phyloP scores from a whole-genome alignment of 805 yeast species.

The Yamadazyma ubonensis region DNA sequence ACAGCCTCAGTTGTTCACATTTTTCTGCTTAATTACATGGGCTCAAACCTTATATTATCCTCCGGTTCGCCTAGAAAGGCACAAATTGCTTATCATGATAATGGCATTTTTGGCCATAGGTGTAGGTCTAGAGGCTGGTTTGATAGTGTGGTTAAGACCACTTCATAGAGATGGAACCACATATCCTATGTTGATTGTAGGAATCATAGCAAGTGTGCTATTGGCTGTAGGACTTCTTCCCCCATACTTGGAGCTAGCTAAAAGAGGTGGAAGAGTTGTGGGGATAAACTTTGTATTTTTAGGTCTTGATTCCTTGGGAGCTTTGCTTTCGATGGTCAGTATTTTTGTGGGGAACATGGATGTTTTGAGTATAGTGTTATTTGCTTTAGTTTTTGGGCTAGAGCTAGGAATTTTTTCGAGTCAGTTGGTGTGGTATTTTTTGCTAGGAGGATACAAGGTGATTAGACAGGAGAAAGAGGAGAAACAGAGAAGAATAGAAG shows the following conservation, averaged over 20 bases:
- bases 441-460: conserved; percentile 29
- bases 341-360: conserved; percentile 61
- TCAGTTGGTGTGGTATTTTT: conserved; percentile 66
- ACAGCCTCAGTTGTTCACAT: conserved; percentile 83
- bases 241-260: conserved; percentile 81
- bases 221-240: conserved; percentile 81
- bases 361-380: conserved; percentile 74
- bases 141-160: conserved; percentile 67
- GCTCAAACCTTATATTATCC: conserved; percentile 64
- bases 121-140: conserved; percentile 66
- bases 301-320: conserved; percentile 75
- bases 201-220: conserved; percentile 73
- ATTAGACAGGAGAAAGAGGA: conserved; percentile 26
- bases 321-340: conserved; percentile 66
- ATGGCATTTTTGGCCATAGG: conserved; percentile 41
- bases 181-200: conserved; percentile 83
- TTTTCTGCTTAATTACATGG: conserved; percentile 69
- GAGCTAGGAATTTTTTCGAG: conserved; percentile 76
- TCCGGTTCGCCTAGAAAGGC: conserved; percentile 46
- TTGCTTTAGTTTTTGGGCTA: conserved; percentile 66
- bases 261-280: conserved; percentile 78
- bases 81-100: conserved; percentile 36
- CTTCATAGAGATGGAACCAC: conserved; percentile 46
- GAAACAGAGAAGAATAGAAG: conserved; percentile 1
- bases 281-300: conserved; percentile 87